Evolutionary conservation across 1,284 basidiomycete species (phyloP).

Genomic region (Veloporphyrellus conicus): DNA sequence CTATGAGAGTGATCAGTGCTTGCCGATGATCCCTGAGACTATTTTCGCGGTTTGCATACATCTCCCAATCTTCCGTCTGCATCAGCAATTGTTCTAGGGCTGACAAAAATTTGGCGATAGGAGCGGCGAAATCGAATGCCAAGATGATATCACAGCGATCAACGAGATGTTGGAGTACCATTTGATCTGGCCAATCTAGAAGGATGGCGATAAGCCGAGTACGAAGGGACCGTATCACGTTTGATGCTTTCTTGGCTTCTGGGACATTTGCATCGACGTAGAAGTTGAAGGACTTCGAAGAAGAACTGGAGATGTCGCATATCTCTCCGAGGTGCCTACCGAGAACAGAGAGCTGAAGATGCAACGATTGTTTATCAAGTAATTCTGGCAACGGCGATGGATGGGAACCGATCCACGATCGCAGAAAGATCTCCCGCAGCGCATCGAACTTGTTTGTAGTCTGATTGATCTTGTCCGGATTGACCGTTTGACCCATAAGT

Average conservation of each 20-base stretch:
- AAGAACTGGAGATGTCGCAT: constrained; percentile 3
- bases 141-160: constrained; percentile 74
- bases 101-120: constrained; percentile 81
- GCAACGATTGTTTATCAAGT: constrained; percentile 26
- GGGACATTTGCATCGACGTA: constrained; percentile 72
- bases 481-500: constrained; percentile 14
- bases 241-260: constrained; percentile 62
- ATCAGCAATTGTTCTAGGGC: constrained; percentile 83
- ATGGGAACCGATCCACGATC: constrained; percentile 18
- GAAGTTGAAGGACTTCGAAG: constrained; percentile 58
- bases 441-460: constrained; percentile 14
- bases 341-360: constrained; percentile 28
- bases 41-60: constrained; percentile 86
- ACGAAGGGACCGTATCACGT: constrained; percentile 51
- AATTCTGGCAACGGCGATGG: constrained; percentile 20
- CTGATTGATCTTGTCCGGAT: background rate
- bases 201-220: constrained; percentile 57
- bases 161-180: constrained; percentile 85
- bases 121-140: constrained; percentile 60
- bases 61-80: constrained; percentile 96
- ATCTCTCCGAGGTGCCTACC: constrained; percentile 25
- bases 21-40: constrained; percentile 69
- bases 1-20: constrained; percentile 69
- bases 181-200: constrained; percentile 93
- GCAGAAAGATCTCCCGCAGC: constrained; percentile 22